Conservation (phyloP, 768 basidiomycete species). For the Pluteus cervinus region DNA sequence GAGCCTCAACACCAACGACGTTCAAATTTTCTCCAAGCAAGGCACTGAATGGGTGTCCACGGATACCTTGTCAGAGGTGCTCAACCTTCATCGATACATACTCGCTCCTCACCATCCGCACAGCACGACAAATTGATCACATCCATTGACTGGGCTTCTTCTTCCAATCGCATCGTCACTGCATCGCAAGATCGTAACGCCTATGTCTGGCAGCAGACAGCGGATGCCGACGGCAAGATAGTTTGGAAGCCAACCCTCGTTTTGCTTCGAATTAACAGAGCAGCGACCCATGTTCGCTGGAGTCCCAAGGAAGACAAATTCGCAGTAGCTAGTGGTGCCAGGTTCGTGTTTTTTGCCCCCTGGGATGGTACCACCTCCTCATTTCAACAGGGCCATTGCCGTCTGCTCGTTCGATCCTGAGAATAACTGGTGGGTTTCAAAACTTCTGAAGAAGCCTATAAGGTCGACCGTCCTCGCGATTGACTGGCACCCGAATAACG, state of each 20-base stretch:
- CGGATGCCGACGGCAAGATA: slow-evolving; percentile 60
- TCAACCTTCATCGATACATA: slow-evolving; percentile 9
- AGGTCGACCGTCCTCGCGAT: slow-evolving; percentile 88
- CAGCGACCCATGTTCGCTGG: slow-evolving; percentile 94
- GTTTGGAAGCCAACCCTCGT: slow-evolving; percentile 98
- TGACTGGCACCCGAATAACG: slow-evolving; percentile 99
- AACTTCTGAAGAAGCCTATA: slow-evolving; percentile 96
- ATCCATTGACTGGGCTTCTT: slow-evolving; percentile 97
- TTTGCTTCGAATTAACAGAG: slow-evolving; percentile 88
- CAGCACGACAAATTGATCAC: slow-evolving; percentile 98
- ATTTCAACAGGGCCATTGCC: slow-evolving; percentile 68
- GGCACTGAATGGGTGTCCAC: slow-evolving; percentile 64
- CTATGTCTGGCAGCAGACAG: slow-evolving; percentile 91
- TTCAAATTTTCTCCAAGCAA: slow-evolving; percentile 67
- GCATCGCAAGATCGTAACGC: slow-evolving; percentile 99
- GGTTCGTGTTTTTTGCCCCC: slow-evolving; percentile 38
- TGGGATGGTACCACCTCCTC: background rate
- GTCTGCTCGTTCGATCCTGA: slow-evolving; percentile 97
- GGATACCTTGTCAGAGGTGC: slow-evolving; percentile 83
- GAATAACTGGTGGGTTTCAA: slow-evolving; percentile 99
- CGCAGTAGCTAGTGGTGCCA: slow-evolving; percentile 93
- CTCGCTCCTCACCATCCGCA: background rate
- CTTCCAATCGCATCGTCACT: slow-evolving; percentile 95
- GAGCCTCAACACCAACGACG: slow-evolving; percentile 86
- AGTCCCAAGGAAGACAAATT: slow-evolving; percentile 98